Conservation (phyloP, 352 stramenopile species). For the Lagenidium giganteum region DNA sequence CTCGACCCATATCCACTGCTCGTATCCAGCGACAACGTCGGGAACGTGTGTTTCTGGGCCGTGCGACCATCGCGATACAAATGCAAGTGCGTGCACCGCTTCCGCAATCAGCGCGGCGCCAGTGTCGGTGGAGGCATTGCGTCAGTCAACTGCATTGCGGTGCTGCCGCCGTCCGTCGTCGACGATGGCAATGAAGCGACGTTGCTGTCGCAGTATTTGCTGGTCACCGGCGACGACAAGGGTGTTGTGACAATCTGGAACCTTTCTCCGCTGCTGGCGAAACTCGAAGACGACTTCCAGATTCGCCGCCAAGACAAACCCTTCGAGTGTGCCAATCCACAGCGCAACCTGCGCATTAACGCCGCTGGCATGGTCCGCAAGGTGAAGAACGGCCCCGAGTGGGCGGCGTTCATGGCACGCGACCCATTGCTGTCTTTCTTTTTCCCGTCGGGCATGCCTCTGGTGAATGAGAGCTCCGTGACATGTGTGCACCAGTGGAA, state of each 20-base stretch:
- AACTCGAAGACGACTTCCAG: conserved; percentile 43
- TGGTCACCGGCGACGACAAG: conserved; percentile 78
- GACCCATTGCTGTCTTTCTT: conserved; percentile 62
- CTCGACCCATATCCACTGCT: conserved; percentile 71
- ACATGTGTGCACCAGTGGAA: conserved; percentile 50
- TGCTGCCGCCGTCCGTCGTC: conserved; percentile 15
- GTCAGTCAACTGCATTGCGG: conserved; percentile 41
- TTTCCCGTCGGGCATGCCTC: conserved; percentile 42
- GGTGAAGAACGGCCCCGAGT: conserved; percentile 60
- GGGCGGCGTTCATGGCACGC: conserved; percentile 36
- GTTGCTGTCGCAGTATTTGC: conserved; percentile 30
- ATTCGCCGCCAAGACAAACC: conserved; percentile 39
- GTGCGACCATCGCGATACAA: conserved; percentile 61
- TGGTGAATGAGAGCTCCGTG: conserved; percentile 9
- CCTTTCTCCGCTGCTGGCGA: conserved; percentile 43
- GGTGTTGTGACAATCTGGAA: conserved; percentile 73
- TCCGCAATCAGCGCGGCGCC: conserved; percentile 44
- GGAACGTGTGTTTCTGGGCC: conserved; percentile 75
- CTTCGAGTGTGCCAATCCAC: conserved; percentile 65
- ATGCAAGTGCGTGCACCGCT: conserved; percentile 74
- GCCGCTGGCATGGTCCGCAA: conserved; percentile 65
- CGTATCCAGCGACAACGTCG: conserved; percentile 56
- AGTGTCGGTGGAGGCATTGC: conserved; percentile 26
- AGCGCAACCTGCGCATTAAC: conserved; percentile 71
- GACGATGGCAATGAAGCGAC: conserved; percentile 20